A percentile compares a stretch with the other conserved stretches of the same genome.
phyloP scores from a whole-genome alignment of 768 basidiomycete genomes.

The Punctularia strigosozonata region DNA sequence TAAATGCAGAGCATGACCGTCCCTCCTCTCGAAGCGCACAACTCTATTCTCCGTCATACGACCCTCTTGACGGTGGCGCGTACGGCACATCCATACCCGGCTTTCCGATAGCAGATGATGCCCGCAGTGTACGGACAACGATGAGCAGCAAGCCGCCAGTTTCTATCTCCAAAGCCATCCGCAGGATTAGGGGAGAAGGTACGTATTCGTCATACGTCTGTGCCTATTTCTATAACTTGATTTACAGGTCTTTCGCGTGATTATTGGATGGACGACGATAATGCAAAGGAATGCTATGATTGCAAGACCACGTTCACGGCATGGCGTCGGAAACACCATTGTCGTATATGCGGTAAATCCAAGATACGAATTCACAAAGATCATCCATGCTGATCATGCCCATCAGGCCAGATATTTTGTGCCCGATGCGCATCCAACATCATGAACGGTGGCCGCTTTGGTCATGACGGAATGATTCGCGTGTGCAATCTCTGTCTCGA shows the following conservation, averaged over 20 bases:
- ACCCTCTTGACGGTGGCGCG: slow-evolving; percentile 40
- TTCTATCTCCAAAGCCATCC: slow-evolving; percentile 86
- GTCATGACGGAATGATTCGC: slow-evolving; percentile 89
- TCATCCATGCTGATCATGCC: slow-evolving; percentile 1
- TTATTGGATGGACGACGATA: slow-evolving; percentile 99
- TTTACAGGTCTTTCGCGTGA: slow-evolving; percentile 71
- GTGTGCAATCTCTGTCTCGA: slow-evolving; percentile 95
- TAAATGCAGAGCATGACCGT: slow-evolving; percentile 50
- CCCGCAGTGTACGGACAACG: slow-evolving; percentile 72
- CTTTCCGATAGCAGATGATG: slow-evolving; percentile 86
- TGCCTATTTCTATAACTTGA: slow-evolving; percentile 1
- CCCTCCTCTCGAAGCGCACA: slow-evolving; percentile 40
- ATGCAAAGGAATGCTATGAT: slow-evolving; percentile 91
- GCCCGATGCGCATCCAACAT: slow-evolving; percentile 94
- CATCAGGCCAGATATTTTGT: slow-evolving; percentile 94
- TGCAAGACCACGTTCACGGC: slow-evolving; percentile 91
- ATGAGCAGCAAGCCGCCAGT: slow-evolving; percentile 60
- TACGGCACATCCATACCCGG: slow-evolving; percentile 80
- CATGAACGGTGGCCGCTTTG: slow-evolving; percentile 88
- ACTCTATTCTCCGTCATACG: slow-evolving; percentile 40
- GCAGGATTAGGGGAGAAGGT: slow-evolving; percentile 87
- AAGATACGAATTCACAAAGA: neutral
- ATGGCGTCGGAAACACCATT: slow-evolving; percentile 95
- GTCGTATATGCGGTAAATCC: slow-evolving; percentile 81
- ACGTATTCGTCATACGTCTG: slow-evolving; percentile 8